A percentile compares a stretch with the other conserved stretches of the same genome.
Evolutionary conservation across 495 filamentous ascomycete species (phyloP).

Genomic region (Podospora australis): DNA sequence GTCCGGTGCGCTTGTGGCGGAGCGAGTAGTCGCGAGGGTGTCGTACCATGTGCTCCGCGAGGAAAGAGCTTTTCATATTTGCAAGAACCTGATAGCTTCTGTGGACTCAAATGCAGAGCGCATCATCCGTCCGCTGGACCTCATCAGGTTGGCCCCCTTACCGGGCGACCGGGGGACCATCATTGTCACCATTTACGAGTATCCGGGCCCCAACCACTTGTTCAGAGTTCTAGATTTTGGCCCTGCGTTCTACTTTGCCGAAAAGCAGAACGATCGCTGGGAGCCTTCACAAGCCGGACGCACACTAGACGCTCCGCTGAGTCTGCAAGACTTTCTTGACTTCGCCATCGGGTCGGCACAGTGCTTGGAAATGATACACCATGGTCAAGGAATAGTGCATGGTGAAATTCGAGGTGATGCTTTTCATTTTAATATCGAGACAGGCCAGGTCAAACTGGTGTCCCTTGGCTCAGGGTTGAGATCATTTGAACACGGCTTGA

Average conservation of each 20-base stretch:
- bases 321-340: slow-evolving; percentile 69
- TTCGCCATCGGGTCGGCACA: slow-evolving; percentile 83
- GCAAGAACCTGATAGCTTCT: slow-evolving; percentile 59
- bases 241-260: slow-evolving; percentile 60
- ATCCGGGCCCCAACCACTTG: slow-evolving; percentile 68
- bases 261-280: slow-evolving; percentile 42
- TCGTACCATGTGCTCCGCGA: slow-evolving; percentile 73
- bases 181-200: slow-evolving; percentile 69
- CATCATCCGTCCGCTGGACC: slow-evolving; percentile 67
- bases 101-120: slow-evolving; percentile 68
- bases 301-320: slow-evolving; percentile 52
- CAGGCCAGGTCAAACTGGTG: slow-evolving; percentile 64
- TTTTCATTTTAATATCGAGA: slow-evolving; percentile 70
- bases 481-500: slow-evolving; percentile 82
- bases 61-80: slow-evolving; percentile 78
- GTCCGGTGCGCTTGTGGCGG: slow-evolving; percentile 35
- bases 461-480: slow-evolving; percentile 78
- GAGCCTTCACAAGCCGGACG: slow-evolving; percentile 29
- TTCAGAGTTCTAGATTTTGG: slow-evolving; percentile 66
- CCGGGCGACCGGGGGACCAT: slow-evolving; percentile 58
- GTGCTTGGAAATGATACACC: slow-evolving; percentile 79
- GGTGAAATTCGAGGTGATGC: slow-evolving; percentile 84
- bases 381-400: slow-evolving; percentile 74
- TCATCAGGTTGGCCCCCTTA: slow-evolving; percentile 57
- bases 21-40: slow-evolving; percentile 64